phyloP scores from a whole-genome alignment of 192 early-diverging fungal species.

The Pilaira anomala region DNA sequence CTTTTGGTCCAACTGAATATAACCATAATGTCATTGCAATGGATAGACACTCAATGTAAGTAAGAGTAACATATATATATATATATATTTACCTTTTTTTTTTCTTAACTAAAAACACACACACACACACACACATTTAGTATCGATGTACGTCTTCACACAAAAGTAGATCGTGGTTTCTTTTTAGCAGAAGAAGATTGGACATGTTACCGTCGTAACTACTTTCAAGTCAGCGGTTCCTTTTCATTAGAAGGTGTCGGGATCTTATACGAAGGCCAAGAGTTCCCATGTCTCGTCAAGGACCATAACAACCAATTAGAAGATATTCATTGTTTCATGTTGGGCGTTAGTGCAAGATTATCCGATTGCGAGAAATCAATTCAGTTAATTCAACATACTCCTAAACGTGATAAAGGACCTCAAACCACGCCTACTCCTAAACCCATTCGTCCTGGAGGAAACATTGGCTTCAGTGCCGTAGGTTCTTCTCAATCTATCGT shows the following conservation, averaged over 20 bases:
- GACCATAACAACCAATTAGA: slow-evolving; percentile 37
- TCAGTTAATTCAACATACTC: slow-evolving; percentile 70
- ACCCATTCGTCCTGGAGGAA: slow-evolving; percentile 43
- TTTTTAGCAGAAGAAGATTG: slow-evolving; percentile 73
- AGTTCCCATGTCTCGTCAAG: slow-evolving; percentile 58
- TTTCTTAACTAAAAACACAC: background rate
- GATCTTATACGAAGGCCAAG: slow-evolving; percentile 36
- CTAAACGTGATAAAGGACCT: slow-evolving; percentile 86
- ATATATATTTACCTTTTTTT: background rate
- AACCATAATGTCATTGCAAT: slow-evolving; percentile 7
- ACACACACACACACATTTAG: too few species aligned
- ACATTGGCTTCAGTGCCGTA: slow-evolving; percentile 30
- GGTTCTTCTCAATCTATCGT: slow-evolving; percentile 45
- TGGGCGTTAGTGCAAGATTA: slow-evolving; percentile 61
- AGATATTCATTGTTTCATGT: slow-evolving; percentile 55
- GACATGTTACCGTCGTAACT: slow-evolving; percentile 87
- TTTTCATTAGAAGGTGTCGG: slow-evolving; percentile 41
- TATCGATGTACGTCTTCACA: slow-evolving; percentile 50
- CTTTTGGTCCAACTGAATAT: slow-evolving; percentile 18
- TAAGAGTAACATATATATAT: background rate
- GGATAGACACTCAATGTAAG: slow-evolving; percentile 19
- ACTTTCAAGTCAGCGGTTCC: slow-evolving; percentile 68
- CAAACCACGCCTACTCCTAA: slow-evolving; percentile 54
- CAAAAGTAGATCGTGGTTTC: slow-evolving; percentile 78
- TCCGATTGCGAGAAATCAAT: slow-evolving; percentile 53